Evolutionary conservation across 306 rosid genomes (phyloP).

Genomic region (Pterocarpus macrocarpus): DNA sequence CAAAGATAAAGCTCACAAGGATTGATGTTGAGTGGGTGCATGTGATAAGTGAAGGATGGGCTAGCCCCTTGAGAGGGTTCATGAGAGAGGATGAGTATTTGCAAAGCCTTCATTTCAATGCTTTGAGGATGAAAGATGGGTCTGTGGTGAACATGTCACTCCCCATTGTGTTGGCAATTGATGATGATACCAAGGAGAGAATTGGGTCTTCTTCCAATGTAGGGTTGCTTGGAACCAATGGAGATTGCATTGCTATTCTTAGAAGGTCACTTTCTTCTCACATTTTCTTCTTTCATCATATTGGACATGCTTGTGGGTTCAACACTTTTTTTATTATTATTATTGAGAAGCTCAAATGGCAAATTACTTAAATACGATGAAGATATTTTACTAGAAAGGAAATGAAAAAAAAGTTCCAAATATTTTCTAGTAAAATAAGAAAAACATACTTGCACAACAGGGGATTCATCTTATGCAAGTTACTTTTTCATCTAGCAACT

Average conservation of each 20-base stretch:
- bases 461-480: too few relatives aligned
- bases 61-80: constrained; percentile 91
- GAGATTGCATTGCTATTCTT: constrained; percentile 76
- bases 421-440: too few relatives aligned
- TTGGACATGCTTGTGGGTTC: background rate
- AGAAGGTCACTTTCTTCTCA: constrained; percentile 61
- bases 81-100: constrained; percentile 94
- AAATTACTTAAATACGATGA: background rate
- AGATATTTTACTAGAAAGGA: background rate
- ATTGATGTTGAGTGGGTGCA: constrained; percentile 97
- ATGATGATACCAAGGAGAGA: constrained; percentile 65
- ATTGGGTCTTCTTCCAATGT: constrained; percentile 72
- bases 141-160: constrained; percentile 89
- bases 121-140: constrained; percentile 69
- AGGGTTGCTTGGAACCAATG: constrained; percentile 74
- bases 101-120: constrained; percentile 92
- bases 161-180: constrained; percentile 89
- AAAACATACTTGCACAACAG: background rate
- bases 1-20: constrained; percentile 64
- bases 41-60: constrained; percentile 93
- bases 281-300: constrained; percentile 2
- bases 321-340: too few relatives aligned
- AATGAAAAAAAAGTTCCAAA: background rate
- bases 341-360: background rate
- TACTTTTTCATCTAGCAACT: too few relatives aligned